Percentiles rank a stretch among this genome's conserved stretches.
Conservation (phyloP, 495 filamentous ascomycete species). For the Astrothelium subdiscretum region DNA sequence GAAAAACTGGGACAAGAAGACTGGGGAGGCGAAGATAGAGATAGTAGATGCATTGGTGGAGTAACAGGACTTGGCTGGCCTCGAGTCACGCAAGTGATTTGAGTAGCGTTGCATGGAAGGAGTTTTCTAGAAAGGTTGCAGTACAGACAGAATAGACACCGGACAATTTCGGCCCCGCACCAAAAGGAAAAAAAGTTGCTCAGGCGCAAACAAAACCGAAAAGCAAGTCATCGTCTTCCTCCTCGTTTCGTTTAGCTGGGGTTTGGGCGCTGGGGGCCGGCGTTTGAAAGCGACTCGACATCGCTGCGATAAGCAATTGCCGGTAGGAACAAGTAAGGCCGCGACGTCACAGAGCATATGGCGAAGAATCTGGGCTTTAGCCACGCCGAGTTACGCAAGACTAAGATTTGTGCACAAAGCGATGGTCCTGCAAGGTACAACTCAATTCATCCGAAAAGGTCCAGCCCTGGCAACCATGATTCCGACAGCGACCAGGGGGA, state of each 20-base stretch:
- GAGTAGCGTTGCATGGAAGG: conserved; percentile 2
- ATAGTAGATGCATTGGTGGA: conserved; percentile 26
- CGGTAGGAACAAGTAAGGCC: background rate
- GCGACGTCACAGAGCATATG: background rate
- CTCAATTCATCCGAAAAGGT: background rate
- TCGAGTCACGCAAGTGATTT: background rate
- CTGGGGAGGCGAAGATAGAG: conserved; percentile 24
- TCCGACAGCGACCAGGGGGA: background rate
- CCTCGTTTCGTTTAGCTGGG: background rate
- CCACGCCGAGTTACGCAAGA: background rate
- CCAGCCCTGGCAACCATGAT: background rate
- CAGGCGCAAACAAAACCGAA: background rate
- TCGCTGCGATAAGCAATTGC: background rate
- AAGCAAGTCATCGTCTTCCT: background rate
- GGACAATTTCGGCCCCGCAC: background rate
- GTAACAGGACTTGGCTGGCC: background rate
- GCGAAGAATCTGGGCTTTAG: background rate
- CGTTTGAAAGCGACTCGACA: background rate
- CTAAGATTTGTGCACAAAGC: background rate
- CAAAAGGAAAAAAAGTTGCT: too few relatives aligned
- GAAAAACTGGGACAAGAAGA: conserved; percentile 22
- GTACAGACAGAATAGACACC: background rate
- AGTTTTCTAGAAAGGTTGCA: conserved; percentile 2
- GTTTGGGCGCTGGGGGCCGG: background rate
- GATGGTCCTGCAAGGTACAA: conserved; percentile 3